Base-by-base conservation (phyloP, 768 basidiomycete species). In the Xerocomellus intermedius region DNA sequence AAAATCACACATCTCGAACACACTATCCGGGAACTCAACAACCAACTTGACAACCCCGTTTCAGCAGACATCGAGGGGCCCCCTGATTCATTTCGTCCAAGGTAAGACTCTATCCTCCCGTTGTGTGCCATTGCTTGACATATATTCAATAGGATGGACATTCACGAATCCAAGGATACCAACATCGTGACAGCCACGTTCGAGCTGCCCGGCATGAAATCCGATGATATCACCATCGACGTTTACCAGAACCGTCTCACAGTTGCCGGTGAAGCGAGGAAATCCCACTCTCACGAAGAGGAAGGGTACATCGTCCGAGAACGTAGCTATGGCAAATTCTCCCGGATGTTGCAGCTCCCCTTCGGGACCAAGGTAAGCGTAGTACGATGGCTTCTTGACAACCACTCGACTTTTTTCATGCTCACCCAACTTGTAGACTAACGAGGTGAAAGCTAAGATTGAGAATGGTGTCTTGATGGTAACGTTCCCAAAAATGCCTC, bases 121-220 rank as follows among this genome's bases (percentile, higher is more conserved):
- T 36, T 36, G 13, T 35, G 14, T 35, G 14, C 33, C 13, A 36
- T 6, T 36, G 4, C 3, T 36, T 3, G 5, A 36, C 35, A 36
- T 36, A 36, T 14, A 39, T 17, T 19, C 14, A 22, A 28, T n/a
- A 75, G 74, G 42, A 69, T 83, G 73, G 77, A 82, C 58, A 50
- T 82, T 6, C 70, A 78, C 50, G 79, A 80, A 62, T 69, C 74
- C 48, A 58, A 70, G 12, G 69, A 73, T 17, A 8, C 28, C 43
- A 45, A 19, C 7, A 12, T 10, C 12, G 28, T n/a, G n/a, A n/a
- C n/a, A n/a, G n/a, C n/a, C n/a, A 75, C 74, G 17, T 80, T 82
- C 57, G 82, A 82, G 60, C 70, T 81, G 8, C 82, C 82, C 12
- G 80, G 81, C 9, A 64, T 82, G 53, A 77, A 73, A 56, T 77